phyloP scores from a whole-genome alignment of 2,329 filamentous ascomycete species.

The Fusarium sterilihyphosum region DNA sequence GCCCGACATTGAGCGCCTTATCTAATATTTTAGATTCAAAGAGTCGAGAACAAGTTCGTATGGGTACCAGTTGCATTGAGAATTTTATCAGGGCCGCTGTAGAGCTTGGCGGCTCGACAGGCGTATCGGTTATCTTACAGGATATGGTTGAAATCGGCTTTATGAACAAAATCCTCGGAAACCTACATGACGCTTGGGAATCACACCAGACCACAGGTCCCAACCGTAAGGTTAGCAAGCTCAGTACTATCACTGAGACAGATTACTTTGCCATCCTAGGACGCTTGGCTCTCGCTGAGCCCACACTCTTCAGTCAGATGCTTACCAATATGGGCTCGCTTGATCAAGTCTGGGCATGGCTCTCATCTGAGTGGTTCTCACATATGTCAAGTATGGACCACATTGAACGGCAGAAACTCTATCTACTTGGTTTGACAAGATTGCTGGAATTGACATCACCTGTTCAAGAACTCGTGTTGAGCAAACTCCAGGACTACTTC shows the following conservation, averaged over 20 bases:
- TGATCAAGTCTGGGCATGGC: constrained; percentile 67
- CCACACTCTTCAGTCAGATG: constrained; percentile 71
- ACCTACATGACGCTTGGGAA: constrained; percentile 74
- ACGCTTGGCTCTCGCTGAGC: constrained; percentile 78
- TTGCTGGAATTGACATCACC: constrained; percentile 72
- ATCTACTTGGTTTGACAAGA: constrained; percentile 76
- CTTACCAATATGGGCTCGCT: constrained; percentile 58
- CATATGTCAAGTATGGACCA: constrained; percentile 75
- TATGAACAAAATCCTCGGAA: constrained; percentile 70
- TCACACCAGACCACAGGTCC: constrained; percentile 86
- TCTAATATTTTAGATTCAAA: constrained; percentile 60
- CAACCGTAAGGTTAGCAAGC: constrained; percentile 72
- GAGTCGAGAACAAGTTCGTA: constrained; percentile 66
- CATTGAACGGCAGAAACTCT: constrained; percentile 74
- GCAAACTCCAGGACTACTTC: constrained; percentile 76
- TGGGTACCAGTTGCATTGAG: constrained; percentile 71
- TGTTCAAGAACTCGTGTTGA: constrained; percentile 66
- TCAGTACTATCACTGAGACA: constrained; percentile 80
- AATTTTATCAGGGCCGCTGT: constrained; percentile 71
- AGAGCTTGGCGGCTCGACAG: constrained; percentile 68
- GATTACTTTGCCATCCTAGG: constrained; percentile 88
- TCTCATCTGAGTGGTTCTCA: constrained; percentile 72
- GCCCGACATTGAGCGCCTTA: constrained; percentile 60
- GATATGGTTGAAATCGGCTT: constrained; percentile 73
- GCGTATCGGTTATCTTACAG: constrained; percentile 70